Evolutionary conservation across 2,329 filamentous ascomycete species (phyloP).

Genomic region (Aspergillus chevalieri): DNA sequence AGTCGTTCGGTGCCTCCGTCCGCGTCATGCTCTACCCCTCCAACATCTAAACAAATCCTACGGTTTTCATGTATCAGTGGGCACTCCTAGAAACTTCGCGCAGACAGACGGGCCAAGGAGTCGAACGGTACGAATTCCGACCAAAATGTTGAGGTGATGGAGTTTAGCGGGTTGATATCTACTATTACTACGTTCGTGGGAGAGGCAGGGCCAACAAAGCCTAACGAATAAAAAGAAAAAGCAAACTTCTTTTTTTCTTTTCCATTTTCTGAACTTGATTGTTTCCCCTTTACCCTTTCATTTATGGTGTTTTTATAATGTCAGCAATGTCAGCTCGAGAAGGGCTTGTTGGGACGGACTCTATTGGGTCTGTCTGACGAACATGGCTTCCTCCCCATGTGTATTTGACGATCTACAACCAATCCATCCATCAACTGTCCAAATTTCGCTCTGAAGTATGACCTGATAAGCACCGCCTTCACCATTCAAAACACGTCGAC

Average conservation of each 20-base stretch:
- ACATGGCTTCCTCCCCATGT: too few relatives aligned
- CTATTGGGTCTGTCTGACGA: too few relatives aligned
- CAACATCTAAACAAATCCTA: constrained; percentile 67
- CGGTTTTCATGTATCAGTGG: constrained; percentile 30
- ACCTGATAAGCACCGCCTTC: too few relatives aligned
- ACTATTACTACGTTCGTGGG: constrained; percentile 27
- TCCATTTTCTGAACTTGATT: neutral
- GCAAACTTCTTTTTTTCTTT: constrained; percentile 7
- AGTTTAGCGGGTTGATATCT: constrained; percentile 33
- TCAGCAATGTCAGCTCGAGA: neutral
- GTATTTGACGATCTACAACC: too few relatives aligned
- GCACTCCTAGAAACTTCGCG: constrained; percentile 30
- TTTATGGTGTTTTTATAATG: neutral
- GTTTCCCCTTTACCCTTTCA: neutral
- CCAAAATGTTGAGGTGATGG: constrained; percentile 31
- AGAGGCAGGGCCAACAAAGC: constrained; percentile 33
- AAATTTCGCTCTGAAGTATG: too few relatives aligned
- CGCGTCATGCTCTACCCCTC: constrained; percentile 97
- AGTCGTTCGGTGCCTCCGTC: constrained; percentile 93
- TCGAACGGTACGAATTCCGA: constrained; percentile 31
- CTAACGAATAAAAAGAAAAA: constrained; percentile 34
- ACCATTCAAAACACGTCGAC: too few relatives aligned
- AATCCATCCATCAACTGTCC: too few relatives aligned
- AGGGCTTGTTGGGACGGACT: too few relatives aligned
- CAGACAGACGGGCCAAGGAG: constrained; percentile 33